Percentiles rank a stretch among this genome's conserved stretches.
phyloP scores from a whole-genome alignment of 2,329 filamentous ascomycete genomes.

The Aspergillus sp. region DNA sequence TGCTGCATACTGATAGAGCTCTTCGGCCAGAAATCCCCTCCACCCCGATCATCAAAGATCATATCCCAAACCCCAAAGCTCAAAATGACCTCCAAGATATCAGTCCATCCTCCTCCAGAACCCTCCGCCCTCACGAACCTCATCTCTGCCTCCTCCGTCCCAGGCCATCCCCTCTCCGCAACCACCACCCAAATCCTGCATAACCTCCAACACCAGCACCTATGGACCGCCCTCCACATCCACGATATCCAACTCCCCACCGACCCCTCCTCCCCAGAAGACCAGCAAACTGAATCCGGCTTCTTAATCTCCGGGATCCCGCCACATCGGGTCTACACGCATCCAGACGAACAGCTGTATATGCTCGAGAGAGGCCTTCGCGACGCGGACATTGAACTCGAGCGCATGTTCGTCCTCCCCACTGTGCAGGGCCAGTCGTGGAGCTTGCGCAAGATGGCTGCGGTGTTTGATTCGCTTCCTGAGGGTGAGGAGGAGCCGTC shows the following conservation, averaged over 20 bases:
- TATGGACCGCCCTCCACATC: conserved; percentile 54
- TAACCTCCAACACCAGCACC: conserved; percentile 60
- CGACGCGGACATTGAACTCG: conserved; percentile 43
- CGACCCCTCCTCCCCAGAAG: not conserved
- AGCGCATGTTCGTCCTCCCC: conserved; percentile 58
- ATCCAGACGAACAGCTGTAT: conserved; percentile 61
- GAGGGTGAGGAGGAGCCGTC: conserved; percentile 10
- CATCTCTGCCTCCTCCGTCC: conserved; percentile 25
- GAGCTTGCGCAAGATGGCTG: conserved; percentile 52
- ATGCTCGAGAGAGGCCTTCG: conserved; percentile 49
- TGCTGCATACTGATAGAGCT: not conserved
- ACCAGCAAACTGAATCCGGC: conserved; percentile 10
- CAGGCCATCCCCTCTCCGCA: conserved; percentile 28
- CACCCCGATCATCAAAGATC: too few relatives aligned
- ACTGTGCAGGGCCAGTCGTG: conserved; percentile 56
- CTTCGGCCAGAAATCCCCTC: not conserved
- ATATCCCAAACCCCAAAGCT: not conserved
- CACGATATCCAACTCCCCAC: conserved; percentile 28
- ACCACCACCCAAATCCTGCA: conserved; percentile 57
- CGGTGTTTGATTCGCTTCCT: conserved; percentile 53
- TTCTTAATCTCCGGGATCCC: conserved; percentile 59
- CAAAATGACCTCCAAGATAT: conserved; percentile 9
- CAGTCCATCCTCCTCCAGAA: conserved; percentile 4
- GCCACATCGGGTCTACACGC: conserved; percentile 56
- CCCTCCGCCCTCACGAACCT: conserved; percentile 39